Conservation (phyloP, 768 basidiomycete species). For the Russula brevipes region DNA sequence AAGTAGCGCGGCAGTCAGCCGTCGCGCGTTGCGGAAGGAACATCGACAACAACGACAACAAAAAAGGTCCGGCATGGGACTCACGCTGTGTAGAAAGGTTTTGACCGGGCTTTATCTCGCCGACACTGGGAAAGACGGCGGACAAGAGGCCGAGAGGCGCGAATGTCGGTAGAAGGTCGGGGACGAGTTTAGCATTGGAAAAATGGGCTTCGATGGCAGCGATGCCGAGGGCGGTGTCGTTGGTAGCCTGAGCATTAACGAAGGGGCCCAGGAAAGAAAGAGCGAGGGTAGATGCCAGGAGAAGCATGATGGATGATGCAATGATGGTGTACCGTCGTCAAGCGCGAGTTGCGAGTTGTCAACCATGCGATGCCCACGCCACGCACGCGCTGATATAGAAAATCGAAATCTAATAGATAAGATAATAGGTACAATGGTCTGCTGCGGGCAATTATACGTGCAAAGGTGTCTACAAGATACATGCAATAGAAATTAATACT, state of each 20-base stretch:
- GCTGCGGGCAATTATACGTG: not conserved
- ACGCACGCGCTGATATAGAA: too few relatives aligned
- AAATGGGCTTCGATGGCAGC: conserved; percentile 68
- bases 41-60: too few relatives aligned
- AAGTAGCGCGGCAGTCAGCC: not conserved
- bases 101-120: conserved; percentile 54
- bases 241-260: conserved; percentile 40
- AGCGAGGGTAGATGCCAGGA: conserved; percentile 27
- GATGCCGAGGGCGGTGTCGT: conserved; percentile 41
- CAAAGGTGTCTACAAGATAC: conserved; percentile 13
- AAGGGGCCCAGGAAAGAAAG: conserved; percentile 41
- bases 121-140: conserved; percentile 47
- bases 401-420: conserved; percentile 10
- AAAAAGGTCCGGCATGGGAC: conserved; percentile 28
- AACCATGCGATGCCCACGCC: too few relatives aligned
- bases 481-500: conserved; percentile 9
- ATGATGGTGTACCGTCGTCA: not conserved
- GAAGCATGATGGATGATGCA: not conserved
- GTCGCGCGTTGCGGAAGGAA: not conserved
- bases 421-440: conserved; percentile 6
- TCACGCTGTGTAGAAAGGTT: conserved; percentile 50
- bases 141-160: conserved; percentile 53
- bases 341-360: not conserved
- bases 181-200: conserved; percentile 53
- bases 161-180: conserved; percentile 56